Conservation (phyloP, 495 filamentous ascomycete species). For the Hypomontagnella monticulosa region DNA sequence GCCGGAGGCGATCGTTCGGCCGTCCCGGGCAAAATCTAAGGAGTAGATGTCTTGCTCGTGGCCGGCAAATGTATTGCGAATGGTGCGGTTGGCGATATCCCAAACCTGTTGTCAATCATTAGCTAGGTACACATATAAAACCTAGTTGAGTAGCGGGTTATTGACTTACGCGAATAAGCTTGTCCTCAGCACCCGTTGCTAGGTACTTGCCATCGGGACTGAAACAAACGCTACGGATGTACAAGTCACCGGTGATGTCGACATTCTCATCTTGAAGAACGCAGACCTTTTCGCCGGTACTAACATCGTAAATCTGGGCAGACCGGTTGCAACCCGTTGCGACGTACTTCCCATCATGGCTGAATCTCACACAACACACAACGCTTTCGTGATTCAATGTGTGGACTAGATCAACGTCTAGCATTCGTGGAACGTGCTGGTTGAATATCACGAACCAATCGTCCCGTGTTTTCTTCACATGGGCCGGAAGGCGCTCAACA, state of each 20-base stretch:
- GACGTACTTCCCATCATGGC: conserved; percentile 86
- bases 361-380: conserved; percentile 91
- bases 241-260: conserved; percentile 85
- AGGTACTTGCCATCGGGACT: conserved; percentile 90
- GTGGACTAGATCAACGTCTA: conserved; percentile 90
- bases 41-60: conserved; percentile 96
- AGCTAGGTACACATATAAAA: conserved; percentile 3
- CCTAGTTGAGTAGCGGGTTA: conserved; percentile 12
- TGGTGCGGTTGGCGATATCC: conserved; percentile 80
- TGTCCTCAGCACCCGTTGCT: conserved; percentile 90
- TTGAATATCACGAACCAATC: conserved; percentile 96
- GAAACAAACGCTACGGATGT: conserved; percentile 92
- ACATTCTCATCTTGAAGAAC: conserved; percentile 83
- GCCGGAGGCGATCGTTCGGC: conserved; percentile 87
- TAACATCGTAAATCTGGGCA: conserved; percentile 90
- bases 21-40: conserved; percentile 88
- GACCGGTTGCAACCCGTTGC: conserved; percentile 90
- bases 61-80: conserved; percentile 82
- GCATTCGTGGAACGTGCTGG: conserved; percentile 78
- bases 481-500: conserved; percentile 79
- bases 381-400: conserved; percentile 87
- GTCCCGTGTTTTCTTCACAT: conserved; percentile 81
- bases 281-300: conserved; percentile 78
- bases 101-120: conserved; percentile 70
- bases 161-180: conserved; percentile 81